Conservation (phyloP, 495 filamentous ascomycete genomes). For the Penicillium paradoxum region DNA sequence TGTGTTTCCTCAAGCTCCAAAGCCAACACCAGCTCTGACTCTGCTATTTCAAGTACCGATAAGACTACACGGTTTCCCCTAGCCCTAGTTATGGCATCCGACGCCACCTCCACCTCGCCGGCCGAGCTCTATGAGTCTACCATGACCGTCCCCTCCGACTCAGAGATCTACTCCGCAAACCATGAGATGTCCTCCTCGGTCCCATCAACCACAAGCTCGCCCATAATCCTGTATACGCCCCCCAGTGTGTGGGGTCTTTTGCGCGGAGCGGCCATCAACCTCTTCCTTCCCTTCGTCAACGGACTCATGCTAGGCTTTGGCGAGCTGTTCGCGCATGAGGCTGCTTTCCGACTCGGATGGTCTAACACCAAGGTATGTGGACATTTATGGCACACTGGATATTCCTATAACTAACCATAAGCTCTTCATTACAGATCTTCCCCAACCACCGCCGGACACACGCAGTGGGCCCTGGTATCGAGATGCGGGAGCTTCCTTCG, state of each 20-base stretch:
- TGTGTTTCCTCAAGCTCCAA: not conserved
- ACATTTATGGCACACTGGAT: too few relatives aligned
- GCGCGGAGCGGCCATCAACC: conserved; percentile 88
- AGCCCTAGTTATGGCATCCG: conserved; percentile 38
- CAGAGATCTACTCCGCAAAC: conserved; percentile 78
- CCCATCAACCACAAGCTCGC: conserved; percentile 63
- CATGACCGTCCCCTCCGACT: conserved; percentile 84
- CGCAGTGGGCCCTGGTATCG: conserved; percentile 62
- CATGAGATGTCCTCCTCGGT: conserved; percentile 57
- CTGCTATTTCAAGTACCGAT: not conserved
- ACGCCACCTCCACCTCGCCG: conserved; percentile 37
- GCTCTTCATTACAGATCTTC: conserved; percentile 51
- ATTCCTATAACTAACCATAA: not conserved
- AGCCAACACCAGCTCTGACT: not conserved
- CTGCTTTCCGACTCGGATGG: conserved; percentile 90
- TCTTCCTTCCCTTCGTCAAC: conserved; percentile 92
- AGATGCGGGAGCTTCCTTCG: conserved; percentile 51
- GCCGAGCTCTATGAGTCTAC: conserved; percentile 70
- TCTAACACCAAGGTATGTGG: conserved; percentile 81
- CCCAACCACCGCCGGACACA: conserved; percentile 54
- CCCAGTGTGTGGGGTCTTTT: conserved; percentile 81
- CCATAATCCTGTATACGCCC: conserved; percentile 82
- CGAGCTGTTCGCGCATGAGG: conserved; percentile 92
- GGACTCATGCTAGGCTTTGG: conserved; percentile 98
- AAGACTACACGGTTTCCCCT: not conserved